These are phyloP conservation scores for Colletotrichum sidae DNA, from an alignment of 2,329 filamentous ascomycete genomes.

Conservation along the genomic window DNA sequence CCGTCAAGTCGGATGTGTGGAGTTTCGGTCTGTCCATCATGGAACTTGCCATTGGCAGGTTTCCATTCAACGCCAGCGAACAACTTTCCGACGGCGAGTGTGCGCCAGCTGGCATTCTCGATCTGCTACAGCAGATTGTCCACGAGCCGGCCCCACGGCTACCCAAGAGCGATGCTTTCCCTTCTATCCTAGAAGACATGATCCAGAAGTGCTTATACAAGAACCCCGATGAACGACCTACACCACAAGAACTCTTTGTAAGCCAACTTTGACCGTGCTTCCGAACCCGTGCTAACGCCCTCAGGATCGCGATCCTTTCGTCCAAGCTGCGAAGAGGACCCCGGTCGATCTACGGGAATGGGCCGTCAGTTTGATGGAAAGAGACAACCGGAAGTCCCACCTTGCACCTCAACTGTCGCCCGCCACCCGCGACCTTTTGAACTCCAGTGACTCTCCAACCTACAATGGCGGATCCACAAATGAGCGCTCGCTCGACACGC, in stretches of 20 bases:
- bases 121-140: constrained; percentile 96
- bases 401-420: constrained; percentile 84
- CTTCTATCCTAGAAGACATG: constrained; percentile 93
- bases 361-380: constrained; percentile 94
- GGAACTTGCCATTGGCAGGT: constrained; percentile 97
- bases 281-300: constrained; percentile 41
- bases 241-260: constrained; percentile 93
- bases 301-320: constrained; percentile 91
- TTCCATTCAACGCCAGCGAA: constrained; percentile 86
- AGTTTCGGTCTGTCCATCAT: constrained; percentile 95
- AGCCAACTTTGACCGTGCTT: constrained; percentile 45
- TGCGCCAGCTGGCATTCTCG: constrained; percentile 92
- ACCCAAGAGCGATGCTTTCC: constrained; percentile 97
- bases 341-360: constrained; percentile 94
- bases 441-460: constrained; percentile 71
- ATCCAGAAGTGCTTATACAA: constrained; percentile 96
- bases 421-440: constrained; percentile 80
- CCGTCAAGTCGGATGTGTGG: constrained; percentile 98
- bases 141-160: constrained; percentile 93
- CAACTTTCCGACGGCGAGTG: constrained; percentile 79
- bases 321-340: constrained; percentile 95
- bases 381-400: constrained; percentile 95
- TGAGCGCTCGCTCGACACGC: constrained; percentile 65
- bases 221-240: constrained; percentile 87
- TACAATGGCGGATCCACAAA: constrained; percentile 54